Conservation (phyloP, 768 basidiomycete genomes). For the Floccularia luteovirens region DNA sequence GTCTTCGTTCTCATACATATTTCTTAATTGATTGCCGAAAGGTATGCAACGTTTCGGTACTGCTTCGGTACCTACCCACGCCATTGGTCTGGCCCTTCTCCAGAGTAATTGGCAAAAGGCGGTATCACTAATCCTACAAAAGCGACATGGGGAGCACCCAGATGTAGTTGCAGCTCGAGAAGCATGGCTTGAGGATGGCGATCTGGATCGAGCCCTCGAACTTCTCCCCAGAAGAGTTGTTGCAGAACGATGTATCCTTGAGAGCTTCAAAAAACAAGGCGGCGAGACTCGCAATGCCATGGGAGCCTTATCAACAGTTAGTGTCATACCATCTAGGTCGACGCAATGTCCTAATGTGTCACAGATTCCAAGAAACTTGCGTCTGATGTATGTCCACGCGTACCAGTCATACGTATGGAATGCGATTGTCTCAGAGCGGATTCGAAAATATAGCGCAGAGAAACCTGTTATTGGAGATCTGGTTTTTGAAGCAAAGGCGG, state of each 20-base stretch:
- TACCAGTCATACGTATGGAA: conserved; percentile 99
- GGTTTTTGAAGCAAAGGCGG: conserved; percentile 56
- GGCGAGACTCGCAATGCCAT: conserved; percentile 78
- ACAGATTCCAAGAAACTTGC: conserved; percentile 91
- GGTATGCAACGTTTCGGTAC: conserved; percentile 99
- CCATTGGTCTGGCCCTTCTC: conserved; percentile 86
- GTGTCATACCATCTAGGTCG: too few species aligned
- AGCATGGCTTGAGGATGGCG: conserved; percentile 81
- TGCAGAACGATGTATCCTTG: conserved; percentile 88
- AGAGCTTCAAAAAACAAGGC: conserved; percentile 78
- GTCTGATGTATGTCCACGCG: conserved; percentile 97
- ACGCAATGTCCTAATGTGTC: too few species aligned
- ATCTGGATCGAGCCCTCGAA: conserved; percentile 75
- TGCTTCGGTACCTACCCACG: conserved; percentile 90
- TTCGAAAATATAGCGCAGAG: conserved; percentile 67
- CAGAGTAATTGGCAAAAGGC: conserved; percentile 89
- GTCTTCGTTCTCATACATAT: background rate
- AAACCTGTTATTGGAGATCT: conserved; percentile 82
- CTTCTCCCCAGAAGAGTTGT: conserved; percentile 88
- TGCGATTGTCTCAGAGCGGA: conserved; percentile 89
- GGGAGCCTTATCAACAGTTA: conserved; percentile 80
- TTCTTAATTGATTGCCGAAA: conserved; percentile 17
- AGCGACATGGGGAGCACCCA: conserved; percentile 86
- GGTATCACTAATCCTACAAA: conserved; percentile 71
- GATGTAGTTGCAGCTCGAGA: conserved; percentile 80